Percentiles rank a stretch among this genome's conserved stretches.
phyloP scores from a whole-genome alignment of 352 stramenopile species.

The Globisporangium yorkense region DNA sequence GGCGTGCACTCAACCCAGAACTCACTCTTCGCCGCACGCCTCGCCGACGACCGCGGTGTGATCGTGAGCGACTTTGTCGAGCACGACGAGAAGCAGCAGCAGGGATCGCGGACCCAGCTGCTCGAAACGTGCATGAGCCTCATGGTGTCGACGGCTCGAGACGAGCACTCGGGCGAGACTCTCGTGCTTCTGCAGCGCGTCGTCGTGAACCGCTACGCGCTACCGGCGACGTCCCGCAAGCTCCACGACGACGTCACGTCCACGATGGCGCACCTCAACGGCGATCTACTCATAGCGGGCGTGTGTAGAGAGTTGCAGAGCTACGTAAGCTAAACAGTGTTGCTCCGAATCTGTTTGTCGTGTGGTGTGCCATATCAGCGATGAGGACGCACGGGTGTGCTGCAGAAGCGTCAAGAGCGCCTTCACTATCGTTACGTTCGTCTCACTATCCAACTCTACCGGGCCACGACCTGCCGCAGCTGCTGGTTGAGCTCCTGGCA shows the following conservation, averaged over 20 bases:
- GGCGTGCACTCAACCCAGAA: conserved; percentile 28
- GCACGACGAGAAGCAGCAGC: conserved; percentile 11
- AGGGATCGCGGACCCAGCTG: neutral
- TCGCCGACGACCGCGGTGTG: conserved; percentile 24
- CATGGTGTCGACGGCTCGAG: conserved; percentile 11
- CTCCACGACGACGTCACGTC: conserved; percentile 42
- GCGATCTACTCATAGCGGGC: conserved; percentile 52
- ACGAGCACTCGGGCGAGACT: conserved; percentile 23
- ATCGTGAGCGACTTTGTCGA: conserved; percentile 44
- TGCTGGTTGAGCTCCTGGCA: conserved; percentile 37
- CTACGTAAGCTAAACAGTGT: no score
- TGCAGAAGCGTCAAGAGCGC: neutral
- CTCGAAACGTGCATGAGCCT: conserved; percentile 1
- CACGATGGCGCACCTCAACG: conserved; percentile 38
- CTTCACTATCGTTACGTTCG: conserved; percentile 1
- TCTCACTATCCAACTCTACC: neutral
- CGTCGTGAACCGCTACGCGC: conserved; percentile 39
- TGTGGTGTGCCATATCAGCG: no score
- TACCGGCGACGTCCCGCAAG: conserved; percentile 31
- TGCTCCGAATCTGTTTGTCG: no score
- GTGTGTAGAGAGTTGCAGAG: conserved; percentile 21
- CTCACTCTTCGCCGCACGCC: conserved; percentile 24
- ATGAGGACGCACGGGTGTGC: no score
- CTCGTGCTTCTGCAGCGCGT: conserved; percentile 43
- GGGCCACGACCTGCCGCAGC: conserved; percentile 1